phyloP scores from a whole-genome alignment of 2,329 filamentous ascomycete genomes.

The Venturia oleaginea region DNA sequence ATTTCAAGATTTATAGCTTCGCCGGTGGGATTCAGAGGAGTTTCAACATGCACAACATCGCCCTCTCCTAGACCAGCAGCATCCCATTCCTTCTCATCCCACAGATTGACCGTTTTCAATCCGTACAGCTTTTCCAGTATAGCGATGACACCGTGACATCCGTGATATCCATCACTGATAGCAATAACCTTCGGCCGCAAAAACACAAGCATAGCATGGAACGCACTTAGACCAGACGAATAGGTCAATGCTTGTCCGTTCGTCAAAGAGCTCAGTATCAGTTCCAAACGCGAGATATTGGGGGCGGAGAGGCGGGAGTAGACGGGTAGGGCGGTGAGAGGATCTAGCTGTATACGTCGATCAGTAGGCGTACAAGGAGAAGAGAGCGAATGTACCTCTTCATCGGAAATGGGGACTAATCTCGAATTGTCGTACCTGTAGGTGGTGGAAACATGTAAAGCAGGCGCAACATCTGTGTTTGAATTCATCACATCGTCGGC shows the following conservation, averaged over 20 bases:
- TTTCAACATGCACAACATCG: constrained; percentile 86
- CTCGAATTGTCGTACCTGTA: constrained; percentile 74
- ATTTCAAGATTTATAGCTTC: constrained; percentile 63
- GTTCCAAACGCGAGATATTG: constrained; percentile 76
- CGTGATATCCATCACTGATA: constrained; percentile 83
- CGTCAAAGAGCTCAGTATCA: constrained; percentile 66
- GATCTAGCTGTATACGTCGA: constrained; percentile 5
- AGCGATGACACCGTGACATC: constrained; percentile 75
- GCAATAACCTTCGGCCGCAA: constrained; percentile 76
- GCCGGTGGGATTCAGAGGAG: constrained; percentile 84
- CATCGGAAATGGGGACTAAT: constrained; percentile 41
- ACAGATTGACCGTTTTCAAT: constrained; percentile 60
- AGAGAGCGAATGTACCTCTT: constrained; percentile 42
- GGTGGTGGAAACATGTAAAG: constrained; percentile 84
- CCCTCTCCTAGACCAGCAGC: constrained; percentile 59
- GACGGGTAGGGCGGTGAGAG: constrained; percentile 39
- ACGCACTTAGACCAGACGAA: constrained; percentile 73
- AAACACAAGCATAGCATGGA: constrained; percentile 78
- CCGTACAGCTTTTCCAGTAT: constrained; percentile 68
- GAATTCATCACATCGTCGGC: constrained; percentile 73
- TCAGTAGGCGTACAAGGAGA: constrained; percentile 16
- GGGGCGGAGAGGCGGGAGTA: constrained; percentile 76
- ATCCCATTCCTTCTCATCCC: constrained; percentile 47
- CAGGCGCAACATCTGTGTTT: constrained; percentile 67
- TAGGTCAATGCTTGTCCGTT: constrained; percentile 66